phyloP scores from a whole-genome alignment of 2,329 filamentous ascomycete genomes.

The Beauveria varroae region DNA sequence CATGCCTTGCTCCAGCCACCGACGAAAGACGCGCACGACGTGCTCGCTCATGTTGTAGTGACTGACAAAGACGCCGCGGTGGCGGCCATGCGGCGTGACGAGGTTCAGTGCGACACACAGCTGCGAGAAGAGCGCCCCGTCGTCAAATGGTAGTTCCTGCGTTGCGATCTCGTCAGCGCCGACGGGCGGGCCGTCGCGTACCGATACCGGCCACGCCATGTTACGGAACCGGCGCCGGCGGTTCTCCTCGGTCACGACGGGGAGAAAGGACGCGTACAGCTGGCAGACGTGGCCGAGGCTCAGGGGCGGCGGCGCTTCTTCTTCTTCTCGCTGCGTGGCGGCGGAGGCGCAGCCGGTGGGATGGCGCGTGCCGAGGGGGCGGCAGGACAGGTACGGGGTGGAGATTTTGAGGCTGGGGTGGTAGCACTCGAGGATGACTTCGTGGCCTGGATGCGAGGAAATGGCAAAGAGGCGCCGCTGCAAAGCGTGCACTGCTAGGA shows the following conservation, averaged over 20 bases:
- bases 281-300: constrained; percentile 35
- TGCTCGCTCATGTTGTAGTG: constrained; percentile 60
- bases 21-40: constrained; percentile 62
- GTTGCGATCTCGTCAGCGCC: constrained; percentile 27
- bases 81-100: constrained; percentile 52
- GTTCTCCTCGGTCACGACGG: constrained; percentile 49
- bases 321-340: background rate
- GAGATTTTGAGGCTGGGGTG: constrained; percentile 62
- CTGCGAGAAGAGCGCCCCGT: constrained; percentile 66
- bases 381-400: constrained; percentile 60
- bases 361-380: constrained; percentile 47
- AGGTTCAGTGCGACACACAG: constrained; percentile 62
- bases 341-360: constrained; percentile 22
- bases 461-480: constrained; percentile 23
- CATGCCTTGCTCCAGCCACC: constrained; percentile 53
- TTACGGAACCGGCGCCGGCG: constrained; percentile 26
- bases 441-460: constrained; percentile 51
- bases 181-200: background rate
- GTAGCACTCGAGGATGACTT: constrained; percentile 71
- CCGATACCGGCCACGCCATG: constrained; percentile 8
- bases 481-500: background rate
- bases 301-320: too few relatives aligned
- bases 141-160: constrained; percentile 58
- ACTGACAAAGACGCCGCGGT: constrained; percentile 55
- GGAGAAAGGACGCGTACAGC: constrained; percentile 66